These are phyloP conservation scores for Kalanchoe fedtschenkoi DNA, from an alignment of 164 flowering plant species.

Conservation along the genomic window DNA sequence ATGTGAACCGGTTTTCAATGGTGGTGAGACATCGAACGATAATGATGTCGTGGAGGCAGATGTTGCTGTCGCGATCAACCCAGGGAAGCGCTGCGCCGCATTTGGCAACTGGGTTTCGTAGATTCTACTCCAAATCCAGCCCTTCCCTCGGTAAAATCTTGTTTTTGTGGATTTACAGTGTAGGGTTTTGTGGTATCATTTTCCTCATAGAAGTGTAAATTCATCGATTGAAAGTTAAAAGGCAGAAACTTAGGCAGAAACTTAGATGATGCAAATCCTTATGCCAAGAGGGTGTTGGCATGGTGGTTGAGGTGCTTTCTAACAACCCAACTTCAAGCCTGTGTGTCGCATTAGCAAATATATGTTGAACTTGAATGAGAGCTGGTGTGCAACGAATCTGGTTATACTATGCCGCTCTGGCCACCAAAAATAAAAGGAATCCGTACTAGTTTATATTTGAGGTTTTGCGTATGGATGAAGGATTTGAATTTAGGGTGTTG, in stretches of 20 bases:
- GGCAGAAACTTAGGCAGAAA: not conserved
- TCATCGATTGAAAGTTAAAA: not conserved
- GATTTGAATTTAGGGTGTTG: too few relatives aligned
- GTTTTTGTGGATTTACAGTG: not conserved
- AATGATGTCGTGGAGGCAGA: not conserved
- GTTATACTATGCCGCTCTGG: too few relatives aligned
- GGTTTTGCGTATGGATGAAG: too few relatives aligned
- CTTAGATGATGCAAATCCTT: not conserved
- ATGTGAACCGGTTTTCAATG: not conserved
- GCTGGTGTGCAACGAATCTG: too few relatives aligned
- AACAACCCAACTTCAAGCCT: too few relatives aligned
- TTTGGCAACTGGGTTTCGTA: not conserved
- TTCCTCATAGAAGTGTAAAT: not conserved
- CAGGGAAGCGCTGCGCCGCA: not conserved
- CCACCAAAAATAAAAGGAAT: too few relatives aligned
- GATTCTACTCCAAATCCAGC: slow-evolving; percentile 8
- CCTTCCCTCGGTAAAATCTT: slow-evolving; percentile 1
- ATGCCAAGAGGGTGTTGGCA: too few relatives aligned
- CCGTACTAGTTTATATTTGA: too few relatives aligned
- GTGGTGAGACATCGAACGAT: not conserved
- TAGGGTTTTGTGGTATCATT: not conserved
- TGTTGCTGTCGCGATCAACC: not conserved
- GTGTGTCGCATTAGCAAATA: too few relatives aligned
- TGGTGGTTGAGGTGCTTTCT: too few relatives aligned
- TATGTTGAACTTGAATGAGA: too few relatives aligned